Evolutionary conservation across 2,329 filamentous ascomycete species (phyloP).

Genomic region (Pestalotiopsis sp.): DNA sequence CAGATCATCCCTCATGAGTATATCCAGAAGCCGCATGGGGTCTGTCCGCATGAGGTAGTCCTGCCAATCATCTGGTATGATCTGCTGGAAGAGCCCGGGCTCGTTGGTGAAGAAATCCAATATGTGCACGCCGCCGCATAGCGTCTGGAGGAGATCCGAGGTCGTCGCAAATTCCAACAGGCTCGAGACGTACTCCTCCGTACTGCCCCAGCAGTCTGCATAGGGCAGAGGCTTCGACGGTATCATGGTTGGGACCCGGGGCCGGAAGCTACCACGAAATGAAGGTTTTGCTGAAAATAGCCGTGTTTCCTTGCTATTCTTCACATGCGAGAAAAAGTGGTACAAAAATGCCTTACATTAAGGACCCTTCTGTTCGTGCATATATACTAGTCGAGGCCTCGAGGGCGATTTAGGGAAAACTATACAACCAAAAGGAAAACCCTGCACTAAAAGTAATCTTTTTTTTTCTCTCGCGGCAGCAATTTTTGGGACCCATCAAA

Average conservation of each 20-base stretch:
- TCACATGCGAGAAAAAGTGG: background rate
- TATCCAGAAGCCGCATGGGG: slow-evolving; percentile 74
- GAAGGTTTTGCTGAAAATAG: background rate
- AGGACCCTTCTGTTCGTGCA: background rate
- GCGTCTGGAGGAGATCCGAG: slow-evolving; percentile 75
- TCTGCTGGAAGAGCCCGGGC: slow-evolving; percentile 76
- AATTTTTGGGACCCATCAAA: background rate
- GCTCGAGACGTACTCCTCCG: slow-evolving; percentile 76
- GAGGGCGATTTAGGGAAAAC: background rate
- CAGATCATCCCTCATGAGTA: slow-evolving; percentile 79
- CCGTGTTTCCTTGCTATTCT: background rate
- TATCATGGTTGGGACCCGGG: slow-evolving; percentile 36
- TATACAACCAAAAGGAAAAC: background rate
- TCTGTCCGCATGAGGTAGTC: slow-evolving; percentile 70
- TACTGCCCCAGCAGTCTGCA: slow-evolving; percentile 65
- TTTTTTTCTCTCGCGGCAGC: background rate
- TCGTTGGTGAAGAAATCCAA: slow-evolving; percentile 91
- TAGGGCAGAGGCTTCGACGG: slow-evolving; percentile 65
- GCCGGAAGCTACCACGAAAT: background rate
- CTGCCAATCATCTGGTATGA: slow-evolving; percentile 81
- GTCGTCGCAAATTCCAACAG: slow-evolving; percentile 75
- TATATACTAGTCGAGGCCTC: background rate
- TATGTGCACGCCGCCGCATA: slow-evolving; percentile 97
- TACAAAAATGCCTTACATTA: background rate
- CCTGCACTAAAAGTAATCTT: background rate